A percentile compares a stretch with the other conserved stretches of the same genome.
Conservation (phyloP, 1,284 basidiomycete species). For the Pascua sp. region DNA sequence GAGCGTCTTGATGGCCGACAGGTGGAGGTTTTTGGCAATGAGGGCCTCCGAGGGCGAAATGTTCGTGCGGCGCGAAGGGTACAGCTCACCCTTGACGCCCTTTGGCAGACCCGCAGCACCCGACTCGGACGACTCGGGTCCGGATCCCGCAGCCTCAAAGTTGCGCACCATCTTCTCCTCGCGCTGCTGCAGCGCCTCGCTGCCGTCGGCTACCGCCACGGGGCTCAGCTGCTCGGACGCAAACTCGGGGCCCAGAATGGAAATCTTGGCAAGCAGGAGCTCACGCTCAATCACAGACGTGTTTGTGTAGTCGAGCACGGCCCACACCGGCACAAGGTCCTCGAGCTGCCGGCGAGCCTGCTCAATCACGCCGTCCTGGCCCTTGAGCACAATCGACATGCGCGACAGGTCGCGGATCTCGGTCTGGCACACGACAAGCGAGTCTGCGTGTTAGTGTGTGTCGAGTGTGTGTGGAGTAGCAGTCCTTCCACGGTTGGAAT, state of each 20-base stretch:
- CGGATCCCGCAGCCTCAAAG: constrained; percentile 28
- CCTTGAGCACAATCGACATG: constrained; percentile 96
- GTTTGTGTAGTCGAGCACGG: constrained; percentile 91
- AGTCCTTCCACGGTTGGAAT: too few relatives aligned
- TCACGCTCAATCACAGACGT: constrained; percentile 84
- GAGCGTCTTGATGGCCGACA: constrained; percentile 80
- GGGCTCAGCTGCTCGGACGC: constrained; percentile 85
- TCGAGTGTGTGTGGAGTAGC: too few relatives aligned
- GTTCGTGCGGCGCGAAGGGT: constrained; percentile 26
- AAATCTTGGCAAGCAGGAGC: constrained; percentile 84
- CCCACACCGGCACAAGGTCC: constrained; percentile 95
- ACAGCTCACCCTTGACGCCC: constrained; percentile 51
- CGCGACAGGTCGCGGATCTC: constrained; percentile 95
- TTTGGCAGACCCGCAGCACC: constrained; percentile 66
- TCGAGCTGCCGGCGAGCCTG: constrained; percentile 91
- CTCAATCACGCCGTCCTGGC: constrained; percentile 96
- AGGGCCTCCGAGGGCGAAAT: constrained; percentile 69
- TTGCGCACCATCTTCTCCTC: constrained; percentile 22
- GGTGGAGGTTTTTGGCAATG: constrained; percentile 81
- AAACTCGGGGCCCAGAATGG: constrained; percentile 96
- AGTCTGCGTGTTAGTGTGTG: constrained; percentile 58
- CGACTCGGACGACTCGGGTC: constrained; percentile 9
- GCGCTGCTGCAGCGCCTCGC: constrained; percentile 20
- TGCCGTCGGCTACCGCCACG: constrained; percentile 48
- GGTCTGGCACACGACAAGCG: constrained; percentile 95